These are phyloP conservation scores for Sporopachydermia cereana DNA, from an alignment of 1,139 yeast genomes.

Conservation along the genomic window DNA sequence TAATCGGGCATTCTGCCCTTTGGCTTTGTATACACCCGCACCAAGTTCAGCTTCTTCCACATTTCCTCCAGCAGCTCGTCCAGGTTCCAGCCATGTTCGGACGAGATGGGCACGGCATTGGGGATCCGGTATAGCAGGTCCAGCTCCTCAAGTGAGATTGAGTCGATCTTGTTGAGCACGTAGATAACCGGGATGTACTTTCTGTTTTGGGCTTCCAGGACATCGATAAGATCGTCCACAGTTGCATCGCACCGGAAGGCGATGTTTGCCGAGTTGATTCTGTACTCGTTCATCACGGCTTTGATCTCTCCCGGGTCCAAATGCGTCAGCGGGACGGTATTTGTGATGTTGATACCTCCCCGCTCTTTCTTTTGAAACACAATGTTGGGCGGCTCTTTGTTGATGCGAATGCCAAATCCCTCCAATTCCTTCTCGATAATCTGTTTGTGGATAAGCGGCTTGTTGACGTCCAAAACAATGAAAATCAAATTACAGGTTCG, in stretches of 20 bases:
- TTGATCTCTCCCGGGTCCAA: slow-evolving; percentile 85
- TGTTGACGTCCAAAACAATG: slow-evolving; percentile 89
- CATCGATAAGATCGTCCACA: slow-evolving; percentile 88
- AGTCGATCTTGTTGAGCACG: slow-evolving; percentile 89
- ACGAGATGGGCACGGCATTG: slow-evolving; percentile 90
- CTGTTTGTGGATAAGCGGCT: slow-evolving; percentile 87
- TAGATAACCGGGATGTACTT: slow-evolving; percentile 91
- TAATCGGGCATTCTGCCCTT: slow-evolving; percentile 92
- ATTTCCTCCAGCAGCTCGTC: slow-evolving; percentile 87
- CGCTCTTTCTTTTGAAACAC: slow-evolving; percentile 83
- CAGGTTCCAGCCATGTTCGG: slow-evolving; percentile 93
- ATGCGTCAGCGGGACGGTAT: slow-evolving; percentile 85
- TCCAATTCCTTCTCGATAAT: slow-evolving; percentile 91
- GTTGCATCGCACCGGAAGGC: slow-evolving; percentile 97
- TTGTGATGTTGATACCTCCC: slow-evolving; percentile 91
- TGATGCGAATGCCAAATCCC: slow-evolving; percentile 93
- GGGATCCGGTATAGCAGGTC: slow-evolving; percentile 86
- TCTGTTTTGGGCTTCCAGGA: slow-evolving; percentile 83
- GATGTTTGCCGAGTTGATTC: slow-evolving; percentile 92
- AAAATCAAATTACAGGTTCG: slow-evolving; percentile 88
- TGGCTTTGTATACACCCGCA: slow-evolving; percentile 93
- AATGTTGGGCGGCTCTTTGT: slow-evolving; percentile 87
- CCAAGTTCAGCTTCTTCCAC: slow-evolving; percentile 88
- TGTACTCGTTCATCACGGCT: slow-evolving; percentile 93
- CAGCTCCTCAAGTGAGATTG: slow-evolving; percentile 86